A percentile compares a stretch with the other conserved stretches of the same genome.
These are phyloP conservation scores for Astrocystis sublimbata DNA, from an alignment of 495 filamentous ascomycete species.

Conservation along the genomic window DNA sequence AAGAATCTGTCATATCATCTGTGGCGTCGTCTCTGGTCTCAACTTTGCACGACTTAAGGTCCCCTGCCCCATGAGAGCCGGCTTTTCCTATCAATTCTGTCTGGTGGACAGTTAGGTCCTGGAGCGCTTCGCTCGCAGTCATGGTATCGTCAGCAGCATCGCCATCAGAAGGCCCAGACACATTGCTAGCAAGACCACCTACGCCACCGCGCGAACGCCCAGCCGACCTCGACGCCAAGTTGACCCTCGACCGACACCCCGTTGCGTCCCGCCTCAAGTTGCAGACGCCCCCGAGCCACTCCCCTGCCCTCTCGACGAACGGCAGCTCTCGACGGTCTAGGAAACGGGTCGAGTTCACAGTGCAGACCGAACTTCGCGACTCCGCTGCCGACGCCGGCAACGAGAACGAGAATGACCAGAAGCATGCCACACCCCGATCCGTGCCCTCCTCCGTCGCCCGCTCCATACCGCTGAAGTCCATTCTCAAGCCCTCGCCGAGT, in stretches of 20 bases:
- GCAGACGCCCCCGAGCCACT: conserved; percentile 53
- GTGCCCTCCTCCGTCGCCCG: conserved; percentile 61
- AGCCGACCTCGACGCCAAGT: conserved; percentile 33
- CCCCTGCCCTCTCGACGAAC: conserved; percentile 60
- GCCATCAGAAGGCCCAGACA: conserved; percentile 45
- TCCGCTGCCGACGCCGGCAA: conserved; percentile 51
- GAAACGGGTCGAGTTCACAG: conserved; percentile 78
- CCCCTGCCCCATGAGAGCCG: conserved; percentile 23
- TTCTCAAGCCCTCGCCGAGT: conserved; percentile 68
- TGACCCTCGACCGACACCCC: conserved; percentile 28
- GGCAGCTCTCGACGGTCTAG: conserved; percentile 52
- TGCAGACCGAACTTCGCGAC: conserved; percentile 70
- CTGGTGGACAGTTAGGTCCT: conserved; percentile 19
- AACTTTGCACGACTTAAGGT: neutral
- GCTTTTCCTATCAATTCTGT: neutral
- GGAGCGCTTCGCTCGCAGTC: conserved; percentile 37
- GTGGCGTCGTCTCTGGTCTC: neutral
- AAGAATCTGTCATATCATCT: no score
- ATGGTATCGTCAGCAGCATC: conserved; percentile 48
- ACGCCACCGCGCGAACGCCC: conserved; percentile 55
- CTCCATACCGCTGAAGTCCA: conserved; percentile 72
- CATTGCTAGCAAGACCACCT: conserved; percentile 52
- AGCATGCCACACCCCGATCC: conserved; percentile 45
- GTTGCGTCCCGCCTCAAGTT: conserved; percentile 38
- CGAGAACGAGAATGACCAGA: conserved; percentile 42